Percentiles rank a stretch among this genome's conserved stretches.
These are phyloP conservation scores for Saccharomycopsis babjevae DNA, from an alignment of 805 yeast species.

Conservation along the genomic window DNA sequence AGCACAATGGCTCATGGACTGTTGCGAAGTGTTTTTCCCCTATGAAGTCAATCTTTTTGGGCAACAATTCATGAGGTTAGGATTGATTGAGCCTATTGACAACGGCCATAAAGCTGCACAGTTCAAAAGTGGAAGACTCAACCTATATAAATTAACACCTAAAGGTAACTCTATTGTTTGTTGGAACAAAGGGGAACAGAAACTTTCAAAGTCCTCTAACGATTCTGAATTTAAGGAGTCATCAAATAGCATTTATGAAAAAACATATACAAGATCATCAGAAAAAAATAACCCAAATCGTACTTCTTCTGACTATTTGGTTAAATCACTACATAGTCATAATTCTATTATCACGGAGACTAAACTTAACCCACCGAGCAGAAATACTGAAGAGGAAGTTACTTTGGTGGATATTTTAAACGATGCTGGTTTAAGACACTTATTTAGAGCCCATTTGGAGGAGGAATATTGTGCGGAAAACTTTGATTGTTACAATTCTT, in stretches of 20 bases:
- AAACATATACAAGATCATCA: neutral
- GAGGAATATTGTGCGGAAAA: slow-evolving; percentile 65
- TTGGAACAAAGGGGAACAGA: slow-evolving; percentile 23
- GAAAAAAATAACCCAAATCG: neutral
- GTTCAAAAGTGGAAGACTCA: slow-evolving; percentile 30
- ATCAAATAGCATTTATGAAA: neutral
- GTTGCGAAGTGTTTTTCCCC: slow-evolving; percentile 56
- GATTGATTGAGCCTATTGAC: slow-evolving; percentile 35
- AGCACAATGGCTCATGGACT: slow-evolving; percentile 84
- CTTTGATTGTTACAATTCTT: slow-evolving; percentile 56
- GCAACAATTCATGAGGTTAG: slow-evolving; percentile 36
- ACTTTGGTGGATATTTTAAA: slow-evolving; percentile 33
- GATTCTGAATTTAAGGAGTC: neutral
- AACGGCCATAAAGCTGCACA: slow-evolving; percentile 11
- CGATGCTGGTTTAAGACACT: slow-evolving; percentile 68
- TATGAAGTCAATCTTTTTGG: slow-evolving; percentile 47
- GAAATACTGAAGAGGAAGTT: neutral
- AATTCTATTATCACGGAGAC: too few species aligned
- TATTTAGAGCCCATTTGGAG: slow-evolving; percentile 58
- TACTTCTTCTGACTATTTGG: neutral
- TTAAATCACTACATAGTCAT: too few species aligned
- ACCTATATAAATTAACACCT: slow-evolving; percentile 33
- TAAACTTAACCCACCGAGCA: neutral
- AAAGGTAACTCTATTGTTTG: slow-evolving; percentile 32
- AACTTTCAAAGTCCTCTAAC: neutral